A percentile compares a stretch with the other conserved stretches of the same genome.
These are phyloP conservation scores for Papilionanthe hybrid DNA, from an alignment of 116 monocot species.

Conservation along the genomic window DNA sequence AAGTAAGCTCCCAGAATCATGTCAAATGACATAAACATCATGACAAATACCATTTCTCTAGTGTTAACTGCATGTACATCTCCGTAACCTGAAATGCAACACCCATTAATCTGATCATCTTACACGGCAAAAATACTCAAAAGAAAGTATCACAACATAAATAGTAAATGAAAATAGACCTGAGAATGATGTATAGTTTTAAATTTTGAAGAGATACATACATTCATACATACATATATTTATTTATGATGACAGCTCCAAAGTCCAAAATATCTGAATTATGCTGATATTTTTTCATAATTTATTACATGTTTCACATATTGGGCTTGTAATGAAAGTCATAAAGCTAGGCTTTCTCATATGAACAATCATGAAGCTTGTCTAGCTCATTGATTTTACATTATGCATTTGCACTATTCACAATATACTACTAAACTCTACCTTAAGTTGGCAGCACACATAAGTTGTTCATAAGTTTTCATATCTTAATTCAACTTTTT, in stretches of 20 bases:
- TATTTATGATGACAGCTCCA: background rate
- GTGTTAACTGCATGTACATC: constrained; percentile 91
- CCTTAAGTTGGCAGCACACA: too few species aligned
- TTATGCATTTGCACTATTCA: too few species aligned
- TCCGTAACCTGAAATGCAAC: constrained; percentile 68
- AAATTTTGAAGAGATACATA: background rate
- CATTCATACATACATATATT: too few species aligned
- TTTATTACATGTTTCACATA: background rate
- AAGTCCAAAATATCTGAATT: background rate
- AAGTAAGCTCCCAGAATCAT: constrained; percentile 96
- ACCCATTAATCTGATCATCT: background rate
- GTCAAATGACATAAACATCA: constrained; percentile 92
- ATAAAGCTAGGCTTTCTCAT: too few species aligned
- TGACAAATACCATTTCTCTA: constrained; percentile 91
- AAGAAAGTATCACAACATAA: background rate
- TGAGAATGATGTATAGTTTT: background rate
- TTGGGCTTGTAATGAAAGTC: too few species aligned
- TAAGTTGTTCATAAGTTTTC: too few species aligned
- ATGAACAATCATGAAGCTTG: too few species aligned
- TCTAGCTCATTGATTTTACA: too few species aligned
- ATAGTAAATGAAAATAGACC: background rate
- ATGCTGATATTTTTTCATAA: background rate
- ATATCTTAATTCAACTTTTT: too few species aligned
- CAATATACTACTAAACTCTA: too few species aligned
- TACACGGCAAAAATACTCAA: background rate